Conservation (phyloP, 345 rosid species). For the Adansonia digitata region DNA sequence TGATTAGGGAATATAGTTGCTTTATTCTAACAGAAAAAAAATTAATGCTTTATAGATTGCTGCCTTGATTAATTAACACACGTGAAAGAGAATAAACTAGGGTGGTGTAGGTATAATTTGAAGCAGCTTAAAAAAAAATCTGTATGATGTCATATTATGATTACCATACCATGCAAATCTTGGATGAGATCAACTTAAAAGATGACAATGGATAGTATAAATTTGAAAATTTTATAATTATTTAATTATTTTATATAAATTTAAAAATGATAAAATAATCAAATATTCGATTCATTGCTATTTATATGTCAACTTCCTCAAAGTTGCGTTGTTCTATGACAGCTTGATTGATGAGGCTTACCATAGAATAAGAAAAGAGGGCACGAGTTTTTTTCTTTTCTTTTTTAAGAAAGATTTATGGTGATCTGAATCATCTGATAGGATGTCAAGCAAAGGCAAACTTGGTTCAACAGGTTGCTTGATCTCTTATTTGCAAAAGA, state of each 20-base stretch:
- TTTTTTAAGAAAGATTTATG: too few species aligned
- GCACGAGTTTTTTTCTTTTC: neutral
- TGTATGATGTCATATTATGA: neutral
- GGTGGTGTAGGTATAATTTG: neutral
- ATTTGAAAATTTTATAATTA: too few species aligned
- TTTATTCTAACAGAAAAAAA: neutral
- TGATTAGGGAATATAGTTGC: slow-evolving; percentile 1
- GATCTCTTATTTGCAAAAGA: too few species aligned
- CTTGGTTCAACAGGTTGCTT: too few species aligned
- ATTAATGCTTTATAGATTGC: neutral
- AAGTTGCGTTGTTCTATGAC: neutral
- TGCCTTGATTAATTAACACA: slow-evolving; percentile 10
- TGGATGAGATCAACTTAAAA: too few species aligned
- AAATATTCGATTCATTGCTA: too few species aligned
- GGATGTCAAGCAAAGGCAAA: too few species aligned
- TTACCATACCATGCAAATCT: neutral
- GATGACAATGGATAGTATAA: too few species aligned
- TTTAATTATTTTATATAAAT: too few species aligned
- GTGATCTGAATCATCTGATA: too few species aligned
- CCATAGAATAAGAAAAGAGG: too few species aligned
- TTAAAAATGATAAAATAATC: too few species aligned
- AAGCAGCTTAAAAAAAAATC: neutral
- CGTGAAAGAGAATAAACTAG: slow-evolving; percentile 14
- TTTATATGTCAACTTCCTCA: neutral
- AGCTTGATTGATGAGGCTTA: neutral